These are phyloP conservation scores for Raffaelea albimanens DNA, from an alignment of 2,329 filamentous ascomycete genomes.

Conservation along the genomic window DNA sequence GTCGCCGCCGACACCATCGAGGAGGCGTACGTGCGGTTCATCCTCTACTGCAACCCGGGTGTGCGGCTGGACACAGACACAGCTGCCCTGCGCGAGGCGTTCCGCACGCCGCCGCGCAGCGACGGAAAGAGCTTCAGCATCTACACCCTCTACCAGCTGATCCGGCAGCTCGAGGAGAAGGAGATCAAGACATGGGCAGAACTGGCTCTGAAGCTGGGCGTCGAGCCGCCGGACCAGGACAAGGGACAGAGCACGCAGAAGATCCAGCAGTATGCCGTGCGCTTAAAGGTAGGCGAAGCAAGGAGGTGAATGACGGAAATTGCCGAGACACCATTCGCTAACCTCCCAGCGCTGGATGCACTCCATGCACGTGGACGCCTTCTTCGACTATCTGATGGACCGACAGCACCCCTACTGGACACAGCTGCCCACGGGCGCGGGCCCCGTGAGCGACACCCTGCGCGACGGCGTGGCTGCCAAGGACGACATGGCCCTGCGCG, in stretches of 20 bases:
- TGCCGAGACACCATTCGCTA: too few relatives aligned
- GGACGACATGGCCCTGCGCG: slow-evolving; percentile 80
- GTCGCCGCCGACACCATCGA: slow-evolving; percentile 66
- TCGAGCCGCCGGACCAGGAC: slow-evolving; percentile 70
- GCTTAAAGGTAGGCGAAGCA: slow-evolving; percentile 59
- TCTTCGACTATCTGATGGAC: slow-evolving; percentile 80
- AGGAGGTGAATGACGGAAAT: too few relatives aligned
- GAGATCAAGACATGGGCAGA: slow-evolving; percentile 93
- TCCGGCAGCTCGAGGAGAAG: slow-evolving; percentile 66
- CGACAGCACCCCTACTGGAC: slow-evolving; percentile 74
- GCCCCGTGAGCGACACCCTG: slow-evolving; percentile 52
- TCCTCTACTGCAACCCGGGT: slow-evolving; percentile 83
- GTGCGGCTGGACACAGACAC: slow-evolving; percentile 64
- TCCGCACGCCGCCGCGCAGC: slow-evolving; percentile 72
- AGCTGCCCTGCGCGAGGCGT: slow-evolving; percentile 60
- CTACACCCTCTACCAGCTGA: slow-evolving; percentile 66
- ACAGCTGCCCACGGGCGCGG: slow-evolving; percentile 57
- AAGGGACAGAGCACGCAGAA: slow-evolving; percentile 88
- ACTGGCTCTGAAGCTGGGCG: slow-evolving; percentile 75
- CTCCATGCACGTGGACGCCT: slow-evolving; percentile 89
- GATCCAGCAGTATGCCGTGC: slow-evolving; percentile 87
- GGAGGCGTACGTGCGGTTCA: slow-evolving; percentile 74
- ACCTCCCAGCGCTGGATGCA: slow-evolving; percentile 76
- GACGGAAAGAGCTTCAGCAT: slow-evolving; percentile 80
- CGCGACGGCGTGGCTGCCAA: slow-evolving; percentile 77